Conservation (phyloP, 2,329 filamentous ascomycete species). For the Daldinia sp. region DNA sequence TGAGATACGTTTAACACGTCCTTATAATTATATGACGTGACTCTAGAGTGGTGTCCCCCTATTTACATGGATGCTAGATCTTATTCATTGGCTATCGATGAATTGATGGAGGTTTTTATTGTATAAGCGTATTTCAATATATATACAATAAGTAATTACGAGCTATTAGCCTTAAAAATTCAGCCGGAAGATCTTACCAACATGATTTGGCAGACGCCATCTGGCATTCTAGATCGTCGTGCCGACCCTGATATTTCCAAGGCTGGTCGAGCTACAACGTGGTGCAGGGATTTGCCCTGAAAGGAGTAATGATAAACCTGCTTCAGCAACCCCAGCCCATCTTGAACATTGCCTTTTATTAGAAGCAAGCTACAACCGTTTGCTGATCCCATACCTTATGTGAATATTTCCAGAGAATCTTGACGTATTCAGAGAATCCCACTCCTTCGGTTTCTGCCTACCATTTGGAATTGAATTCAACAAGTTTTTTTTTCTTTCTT, state of each 20-base stretch:
- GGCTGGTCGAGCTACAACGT: constrained; percentile 10
- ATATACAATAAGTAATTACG: not conserved
- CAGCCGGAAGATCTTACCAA: constrained; percentile 1
- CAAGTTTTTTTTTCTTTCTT: not conserved
- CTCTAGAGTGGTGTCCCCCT: not conserved
- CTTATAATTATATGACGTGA: not conserved
- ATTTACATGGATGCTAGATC: not conserved
- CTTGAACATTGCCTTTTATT: constrained; percentile 12
- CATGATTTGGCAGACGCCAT: not conserved
- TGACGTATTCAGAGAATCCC: constrained; percentile 8
- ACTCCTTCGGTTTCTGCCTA: constrained; percentile 1
- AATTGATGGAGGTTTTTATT: not conserved
- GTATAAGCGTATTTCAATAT: not conserved
- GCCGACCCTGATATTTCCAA: not conserved
- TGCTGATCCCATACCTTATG: constrained; percentile 4
- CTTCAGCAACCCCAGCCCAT: constrained; percentile 6
- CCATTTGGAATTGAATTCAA: not conserved
- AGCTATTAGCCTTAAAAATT: constrained; percentile 5
- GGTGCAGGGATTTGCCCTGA: constrained; percentile 1
- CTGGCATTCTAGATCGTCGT: constrained; percentile 1
- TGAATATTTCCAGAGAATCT: not conserved
- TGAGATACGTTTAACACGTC: not conserved
- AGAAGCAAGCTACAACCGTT: constrained; percentile 3
- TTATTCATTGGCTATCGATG: not conserved
- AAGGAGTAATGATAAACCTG: not conserved